Evolutionary conservation across 1,284 basidiomycete species (phyloP).

Genomic region (Irpex rosettiformis): DNA sequence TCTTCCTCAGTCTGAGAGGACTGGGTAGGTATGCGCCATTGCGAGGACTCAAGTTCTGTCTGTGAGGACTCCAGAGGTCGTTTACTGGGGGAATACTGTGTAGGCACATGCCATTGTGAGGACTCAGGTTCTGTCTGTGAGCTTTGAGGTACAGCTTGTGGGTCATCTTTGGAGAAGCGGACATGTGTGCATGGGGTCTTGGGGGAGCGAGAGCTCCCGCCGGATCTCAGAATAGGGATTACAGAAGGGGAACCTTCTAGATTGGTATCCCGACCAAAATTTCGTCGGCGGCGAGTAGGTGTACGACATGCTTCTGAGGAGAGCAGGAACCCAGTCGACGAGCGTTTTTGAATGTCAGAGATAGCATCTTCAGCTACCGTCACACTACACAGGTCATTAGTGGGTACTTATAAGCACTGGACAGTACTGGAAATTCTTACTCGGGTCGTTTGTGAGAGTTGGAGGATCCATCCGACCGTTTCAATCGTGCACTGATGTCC

Average conservation of each 20-base stretch:
- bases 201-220: neutral
- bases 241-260: neutral
- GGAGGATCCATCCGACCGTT: too few species aligned
- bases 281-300: neutral
- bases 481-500: neutral
- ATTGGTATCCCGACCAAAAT: neutral
- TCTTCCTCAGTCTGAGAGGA: slow-evolving; percentile 1
- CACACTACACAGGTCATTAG: too few species aligned
- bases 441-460: too few species aligned
- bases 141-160: neutral
- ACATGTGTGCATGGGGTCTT: neutral
- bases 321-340: neutral
- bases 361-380: too few species aligned
- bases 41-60: slow-evolving; percentile 6
- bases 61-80: neutral
- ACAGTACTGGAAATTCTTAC: too few species aligned
- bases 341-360: too few species aligned
- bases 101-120: slow-evolving; percentile 1
- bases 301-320: neutral
- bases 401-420: too few species aligned
- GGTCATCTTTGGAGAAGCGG: neutral
- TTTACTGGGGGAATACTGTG: neutral
- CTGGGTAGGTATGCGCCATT: neutral
- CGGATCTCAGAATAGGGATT: neutral
- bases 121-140: slow-evolving; percentile 8